Base-by-base conservation (phyloP, 805 yeast species). In the Candida taoyuanica region DNA sequence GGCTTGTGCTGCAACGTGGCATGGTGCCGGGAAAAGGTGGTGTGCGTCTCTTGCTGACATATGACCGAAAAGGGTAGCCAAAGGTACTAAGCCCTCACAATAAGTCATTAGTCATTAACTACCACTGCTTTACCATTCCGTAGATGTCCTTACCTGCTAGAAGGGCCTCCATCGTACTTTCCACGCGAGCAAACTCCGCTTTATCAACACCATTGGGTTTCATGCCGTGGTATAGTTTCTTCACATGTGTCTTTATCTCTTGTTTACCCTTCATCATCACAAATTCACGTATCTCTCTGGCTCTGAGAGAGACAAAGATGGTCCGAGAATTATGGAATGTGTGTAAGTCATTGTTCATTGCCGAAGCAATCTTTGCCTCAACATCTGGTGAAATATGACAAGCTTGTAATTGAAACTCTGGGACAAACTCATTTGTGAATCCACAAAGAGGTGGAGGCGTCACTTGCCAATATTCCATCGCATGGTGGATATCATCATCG, bases 291-390 rank as follows among this genome's bases (percentile, higher is more conserved):
- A 65, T 60, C 38, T 65, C 71, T 23, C 69, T 50, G 0, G 64
- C 57, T 16, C 68, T 46, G 19, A 65, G 45, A 2, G 68, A 58
- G 1, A 67, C 57, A 8, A 64, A 39, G 3, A 65, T 38, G 0
- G 68, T 59, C 13, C 52, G 52, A 2, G 62, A 45, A 20, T 36
- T 35, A 3, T 40, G 31, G 17, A 40, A 40, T n/a, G 21, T 17
- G 13, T 30, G 50, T 37, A 76, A 52, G 47, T 76, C 81, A 40
- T 65, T 66, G 47, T 71, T 75, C 82, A 77, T 77, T 12, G 77
- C 60, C 24, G 56, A 56, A 12, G 67, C 53, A 9, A 77, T 66
- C 36, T 68, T 73, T 7, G 65, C 56, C 43, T 76, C 81, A 7
- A 76, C 55, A 39, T 74, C 74, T 12, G 71, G 65, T 16, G 65